Percentiles rank a stretch among this genome's conserved stretches.
Conservation (phyloP, 352 stramenopile genomes). For the Phytophthora pisi region DNA sequence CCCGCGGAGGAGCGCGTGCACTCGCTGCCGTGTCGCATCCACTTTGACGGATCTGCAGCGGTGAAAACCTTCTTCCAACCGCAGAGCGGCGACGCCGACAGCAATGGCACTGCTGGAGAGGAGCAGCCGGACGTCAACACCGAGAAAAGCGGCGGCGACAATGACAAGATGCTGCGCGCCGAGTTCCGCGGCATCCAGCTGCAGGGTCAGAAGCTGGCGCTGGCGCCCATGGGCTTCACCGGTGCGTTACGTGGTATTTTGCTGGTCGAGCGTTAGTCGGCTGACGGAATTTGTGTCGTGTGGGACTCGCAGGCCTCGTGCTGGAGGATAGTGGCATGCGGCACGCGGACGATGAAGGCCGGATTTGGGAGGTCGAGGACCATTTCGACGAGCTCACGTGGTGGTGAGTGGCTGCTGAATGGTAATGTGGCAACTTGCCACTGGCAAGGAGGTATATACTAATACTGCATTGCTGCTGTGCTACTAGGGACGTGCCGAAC, state of each 20-base stretch:
- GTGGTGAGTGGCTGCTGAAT: slow-evolving; percentile 44
- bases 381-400: slow-evolving; percentile 76
- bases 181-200: slow-evolving; percentile 80
- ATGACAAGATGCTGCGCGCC: slow-evolving; percentile 33
- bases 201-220: slow-evolving; percentile 48
- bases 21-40: slow-evolving; percentile 77
- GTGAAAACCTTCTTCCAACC: slow-evolving; percentile 83
- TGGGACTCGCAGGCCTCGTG: slow-evolving; percentile 50
- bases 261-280: background rate
- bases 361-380: slow-evolving; percentile 78
- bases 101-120: slow-evolving; percentile 22
- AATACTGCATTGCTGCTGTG: background rate
- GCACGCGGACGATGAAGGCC: slow-evolving; percentile 62
- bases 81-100: slow-evolving; percentile 26
- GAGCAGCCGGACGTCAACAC: slow-evolving; percentile 34
- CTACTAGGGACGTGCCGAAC: slow-evolving; percentile 59
- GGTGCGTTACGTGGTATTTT: slow-evolving; percentile 34
- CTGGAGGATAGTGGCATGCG: slow-evolving; percentile 66
- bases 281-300: slow-evolving; percentile 3
- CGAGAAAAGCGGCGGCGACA: slow-evolving; percentile 15
- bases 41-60: slow-evolving; percentile 62
- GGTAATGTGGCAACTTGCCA: background rate
- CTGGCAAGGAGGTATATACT: background rate
- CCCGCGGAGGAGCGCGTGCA: slow-evolving; percentile 63
- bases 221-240: slow-evolving; percentile 52